A percentile compares a stretch with the other conserved stretches of the same genome.
These are phyloP conservation scores for Danielia oregonensis DNA, from an alignment of 805 yeast species.

Conservation along the genomic window DNA sequence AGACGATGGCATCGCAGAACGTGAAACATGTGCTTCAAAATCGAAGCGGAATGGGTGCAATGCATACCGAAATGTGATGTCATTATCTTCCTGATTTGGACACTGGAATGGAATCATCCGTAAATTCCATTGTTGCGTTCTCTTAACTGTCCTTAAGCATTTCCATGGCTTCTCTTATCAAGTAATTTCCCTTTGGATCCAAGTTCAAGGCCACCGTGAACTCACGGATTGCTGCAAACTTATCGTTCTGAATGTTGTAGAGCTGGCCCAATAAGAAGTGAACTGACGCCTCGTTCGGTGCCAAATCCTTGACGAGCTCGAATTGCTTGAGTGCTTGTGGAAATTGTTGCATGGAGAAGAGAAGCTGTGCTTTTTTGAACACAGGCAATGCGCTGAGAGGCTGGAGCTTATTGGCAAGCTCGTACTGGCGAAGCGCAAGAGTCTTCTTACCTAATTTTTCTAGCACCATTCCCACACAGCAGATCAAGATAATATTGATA, in stretches of 20 bases:
- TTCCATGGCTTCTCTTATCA: conserved; percentile 82
- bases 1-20: too few relatives aligned
- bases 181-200: conserved; percentile 88
- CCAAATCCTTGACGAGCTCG: conserved; percentile 65
- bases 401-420: conserved; percentile 76
- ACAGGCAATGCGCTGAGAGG: conserved; percentile 83
- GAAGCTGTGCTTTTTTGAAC: conserved; percentile 81
- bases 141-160: conserved; percentile 30
- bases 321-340: conserved; percentile 71
- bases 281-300: conserved; percentile 93
- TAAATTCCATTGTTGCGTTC: too few relatives aligned
- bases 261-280: conserved; percentile 87
- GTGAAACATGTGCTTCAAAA: too few relatives aligned
- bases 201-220: conserved; percentile 85
- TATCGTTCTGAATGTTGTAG: conserved; percentile 71
- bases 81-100: too few relatives aligned
- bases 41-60: too few relatives aligned
- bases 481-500: conserved; percentile 79
- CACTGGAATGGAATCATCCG: too few relatives aligned
- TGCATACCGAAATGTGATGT: too few relatives aligned
- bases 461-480: conserved; percentile 91
- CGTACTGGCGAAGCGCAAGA: conserved; percentile 77
- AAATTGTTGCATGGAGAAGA: conserved; percentile 68
- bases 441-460: conserved; percentile 69
- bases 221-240: conserved; percentile 74